Conservation (phyloP, 1,284 basidiomycete genomes). For the Tilletia horrida region DNA sequence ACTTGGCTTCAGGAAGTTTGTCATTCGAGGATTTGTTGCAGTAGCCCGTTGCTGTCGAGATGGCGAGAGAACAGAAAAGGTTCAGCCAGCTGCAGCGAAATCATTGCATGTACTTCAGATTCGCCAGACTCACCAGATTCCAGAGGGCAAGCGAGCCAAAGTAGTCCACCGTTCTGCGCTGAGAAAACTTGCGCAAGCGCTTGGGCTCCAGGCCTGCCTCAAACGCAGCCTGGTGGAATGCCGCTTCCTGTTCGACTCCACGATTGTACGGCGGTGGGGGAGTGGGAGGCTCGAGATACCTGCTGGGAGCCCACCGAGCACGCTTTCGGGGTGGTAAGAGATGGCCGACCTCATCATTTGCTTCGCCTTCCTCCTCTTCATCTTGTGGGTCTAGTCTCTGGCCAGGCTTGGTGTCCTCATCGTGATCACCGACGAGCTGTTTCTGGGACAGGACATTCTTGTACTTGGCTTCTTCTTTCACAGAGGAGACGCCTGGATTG, state of each 20-base stretch:
- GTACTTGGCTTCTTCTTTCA: no score
- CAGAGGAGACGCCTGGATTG: no score
- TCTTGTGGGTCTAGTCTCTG: no score
- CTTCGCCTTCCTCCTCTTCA: not conserved
- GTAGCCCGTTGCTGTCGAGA: not conserved
- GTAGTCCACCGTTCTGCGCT: slow-evolving; percentile 89
- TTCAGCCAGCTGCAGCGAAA: not conserved
- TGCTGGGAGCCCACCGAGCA: slow-evolving; percentile 29
- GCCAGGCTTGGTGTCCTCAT: no score
- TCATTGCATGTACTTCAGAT: not conserved
- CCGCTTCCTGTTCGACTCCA: slow-evolving; percentile 72
- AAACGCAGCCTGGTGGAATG: slow-evolving; percentile 59
- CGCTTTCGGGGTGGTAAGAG: slow-evolving; percentile 9
- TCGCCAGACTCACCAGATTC: slow-evolving; percentile 64
- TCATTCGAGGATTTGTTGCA: slow-evolving; percentile 26
- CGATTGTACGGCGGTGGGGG: slow-evolving; percentile 73
- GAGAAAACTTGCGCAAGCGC: slow-evolving; percentile 80
- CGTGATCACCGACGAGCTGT: no score
- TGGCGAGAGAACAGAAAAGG: not conserved
- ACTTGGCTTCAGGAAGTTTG: slow-evolving; percentile 32
- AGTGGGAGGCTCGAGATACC: slow-evolving; percentile 60
- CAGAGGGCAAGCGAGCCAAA: slow-evolving; percentile 80
- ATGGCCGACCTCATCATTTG: not conserved
- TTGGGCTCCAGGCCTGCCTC: slow-evolving; percentile 62
- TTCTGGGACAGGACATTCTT: no score